Percentiles rank a stretch among this genome's conserved stretches.
These are phyloP conservation scores for Claviceps fusiformis DNA, from an alignment of 2,329 filamentous ascomycete species.

Conservation along the genomic window DNA sequence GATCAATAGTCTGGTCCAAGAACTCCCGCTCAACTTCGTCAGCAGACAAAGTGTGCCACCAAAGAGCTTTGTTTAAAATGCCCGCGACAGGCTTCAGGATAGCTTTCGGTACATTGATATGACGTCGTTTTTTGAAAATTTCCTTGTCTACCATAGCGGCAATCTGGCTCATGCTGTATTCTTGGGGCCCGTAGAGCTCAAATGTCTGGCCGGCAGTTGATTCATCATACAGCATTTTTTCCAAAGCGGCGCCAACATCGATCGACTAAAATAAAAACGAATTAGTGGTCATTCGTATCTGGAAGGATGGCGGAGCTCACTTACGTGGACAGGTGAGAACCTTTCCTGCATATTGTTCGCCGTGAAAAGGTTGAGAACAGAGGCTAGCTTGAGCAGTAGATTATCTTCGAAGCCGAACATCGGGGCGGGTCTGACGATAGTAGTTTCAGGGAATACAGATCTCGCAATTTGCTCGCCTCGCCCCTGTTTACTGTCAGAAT, in stretches of 20 bases:
- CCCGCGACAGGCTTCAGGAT: slow-evolving; percentile 63
- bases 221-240: slow-evolving; percentile 84
- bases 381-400: slow-evolving; percentile 74
- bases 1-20: slow-evolving; percentile 84
- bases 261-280: slow-evolving; percentile 44
- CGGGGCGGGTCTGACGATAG: slow-evolving; percentile 85
- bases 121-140: slow-evolving; percentile 77
- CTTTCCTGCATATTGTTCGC: slow-evolving; percentile 88
- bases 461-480: slow-evolving; percentile 72
- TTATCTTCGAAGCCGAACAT: slow-evolving; percentile 93
- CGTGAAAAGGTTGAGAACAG: slow-evolving; percentile 68
- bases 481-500: slow-evolving; percentile 32
- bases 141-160: slow-evolving; percentile 79
- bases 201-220: slow-evolving; percentile 80
- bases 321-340: slow-evolving; percentile 81
- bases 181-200: slow-evolving; percentile 85
- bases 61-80: slow-evolving; percentile 67
- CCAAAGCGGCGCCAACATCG: slow-evolving; percentile 79
- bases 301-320: slow-evolving; percentile 10
- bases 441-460: slow-evolving; percentile 89
- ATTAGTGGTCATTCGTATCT: not conserved
- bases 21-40: slow-evolving; percentile 89
- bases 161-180: slow-evolving; percentile 83
- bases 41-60: slow-evolving; percentile 74
- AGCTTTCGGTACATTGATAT: slow-evolving; percentile 79